phyloP scores from a whole-genome alignment of 2,329 filamentous ascomycete genomes.

The Hortaea werneckii region DNA sequence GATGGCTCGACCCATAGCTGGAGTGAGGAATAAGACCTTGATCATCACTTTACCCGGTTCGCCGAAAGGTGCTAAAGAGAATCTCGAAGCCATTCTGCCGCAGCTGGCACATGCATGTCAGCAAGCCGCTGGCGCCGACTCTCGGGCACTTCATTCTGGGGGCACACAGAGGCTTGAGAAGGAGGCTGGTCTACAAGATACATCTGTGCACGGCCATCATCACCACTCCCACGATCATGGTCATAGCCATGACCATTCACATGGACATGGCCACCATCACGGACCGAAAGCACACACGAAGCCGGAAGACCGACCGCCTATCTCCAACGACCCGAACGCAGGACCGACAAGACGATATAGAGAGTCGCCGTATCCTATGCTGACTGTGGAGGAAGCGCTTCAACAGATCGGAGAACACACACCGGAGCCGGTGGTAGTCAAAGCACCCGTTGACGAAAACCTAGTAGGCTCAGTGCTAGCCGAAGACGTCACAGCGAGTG shows the following conservation, averaged over 20 bases:
- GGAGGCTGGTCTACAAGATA: slow-evolving; percentile 52
- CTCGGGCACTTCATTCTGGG: slow-evolving; percentile 65
- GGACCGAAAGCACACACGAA: slow-evolving; percentile 59
- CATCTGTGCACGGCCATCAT: slow-evolving; percentile 12
- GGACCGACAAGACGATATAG: slow-evolving; percentile 62
- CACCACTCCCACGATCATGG: slow-evolving; percentile 28
- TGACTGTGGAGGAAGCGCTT: slow-evolving; percentile 74
- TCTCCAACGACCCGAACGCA: slow-evolving; percentile 50
- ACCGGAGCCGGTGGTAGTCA: slow-evolving; percentile 49
- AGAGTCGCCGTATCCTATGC: slow-evolving; percentile 85
- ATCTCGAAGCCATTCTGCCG: slow-evolving; percentile 77
- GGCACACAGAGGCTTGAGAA: slow-evolving; percentile 75
- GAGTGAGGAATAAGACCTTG: slow-evolving; percentile 68
- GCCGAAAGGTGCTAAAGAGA: slow-evolving; percentile 90
- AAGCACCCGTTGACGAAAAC: slow-evolving; percentile 49
- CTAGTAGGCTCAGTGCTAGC: slow-evolving; percentile 73
- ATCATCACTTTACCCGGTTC: slow-evolving; percentile 88
- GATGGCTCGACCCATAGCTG: slow-evolving; percentile 91
- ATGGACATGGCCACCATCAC: slow-evolving; percentile 30
- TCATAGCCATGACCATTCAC: slow-evolving; percentile 37
- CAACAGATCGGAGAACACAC: slow-evolving; percentile 62
- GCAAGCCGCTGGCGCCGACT: slow-evolving; percentile 76
- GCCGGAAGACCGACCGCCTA: slow-evolving; percentile 43
- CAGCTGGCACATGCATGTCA: slow-evolving; percentile 91
- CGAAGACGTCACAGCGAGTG: slow-evolving; percentile 66